Base-by-base conservation (phyloP, 306 rosid genomes). In the Oemleria cerasiformis region DNA sequence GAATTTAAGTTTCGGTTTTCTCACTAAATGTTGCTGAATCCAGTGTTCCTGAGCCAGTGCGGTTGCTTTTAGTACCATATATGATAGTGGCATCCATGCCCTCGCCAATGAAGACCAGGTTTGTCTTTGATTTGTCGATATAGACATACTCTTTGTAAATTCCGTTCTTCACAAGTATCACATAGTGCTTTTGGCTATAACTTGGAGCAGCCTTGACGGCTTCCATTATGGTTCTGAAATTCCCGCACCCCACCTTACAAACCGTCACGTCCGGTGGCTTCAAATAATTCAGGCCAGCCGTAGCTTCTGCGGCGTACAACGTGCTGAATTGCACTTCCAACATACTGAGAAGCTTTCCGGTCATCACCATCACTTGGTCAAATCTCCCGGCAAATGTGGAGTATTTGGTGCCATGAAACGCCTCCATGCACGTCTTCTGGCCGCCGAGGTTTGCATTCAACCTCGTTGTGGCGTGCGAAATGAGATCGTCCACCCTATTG, bases 11-110 rank as follows among this genome's bases (percentile, higher is more conserved):
- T 70, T 12, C 20, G 20, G 21, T 12, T 38, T 42, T 40, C 69
- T 25, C 57, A 59, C 79, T 73, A 75, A 75, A 75, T 49, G 79
- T 75, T n/a, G 79, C 44, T 1, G 68, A 17, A 17, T 21, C 7
- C 20, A 43, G 20, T 21, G 73, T 68, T 36, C 2, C 2, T 44
- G 49, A 43, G 20, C 74, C 79, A 17, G 8, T 3, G 0, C 51
- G 9, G 9, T 2, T 25, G 53, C 79, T 75, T 54, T 50, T 25
- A 42, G 38, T 67, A 5, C 73, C 63, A 11, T 62, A 45, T 19
- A 67, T 54, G 4, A 41, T 34, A 17, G 74, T 75, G 6, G 15
- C 54, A 12, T 75, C 44, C 69, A 57, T 75, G 14, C 79, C 74
- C 38, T 75, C 79, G 20, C 79, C 73, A 3, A 75, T 60, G 13